These are phyloP conservation scores for Mentha longifolia DNA, from an alignment of 257 asterid genomes.

Conservation along the genomic window DNA sequence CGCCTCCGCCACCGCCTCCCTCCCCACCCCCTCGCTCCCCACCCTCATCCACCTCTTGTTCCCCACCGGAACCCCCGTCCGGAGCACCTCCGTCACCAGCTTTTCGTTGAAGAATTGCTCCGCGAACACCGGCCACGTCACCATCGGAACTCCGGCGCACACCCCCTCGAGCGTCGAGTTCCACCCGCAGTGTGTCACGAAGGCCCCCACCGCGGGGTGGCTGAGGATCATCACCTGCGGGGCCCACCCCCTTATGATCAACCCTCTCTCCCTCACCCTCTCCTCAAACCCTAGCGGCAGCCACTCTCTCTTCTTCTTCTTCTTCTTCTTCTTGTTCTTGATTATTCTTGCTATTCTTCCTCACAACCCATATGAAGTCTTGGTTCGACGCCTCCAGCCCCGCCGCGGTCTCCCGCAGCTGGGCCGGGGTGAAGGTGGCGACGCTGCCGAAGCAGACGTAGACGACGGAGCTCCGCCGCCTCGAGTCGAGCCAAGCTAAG, in stretches of 20 bases:
- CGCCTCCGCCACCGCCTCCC: constrained; percentile 45
- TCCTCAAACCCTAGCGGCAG: constrained; percentile 63
- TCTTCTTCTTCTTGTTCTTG: constrained; percentile 25
- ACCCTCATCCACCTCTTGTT: constrained; percentile 36
- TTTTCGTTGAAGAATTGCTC: constrained; percentile 57
- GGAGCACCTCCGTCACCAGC: constrained; percentile 42
- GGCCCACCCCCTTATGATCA: constrained; percentile 77
- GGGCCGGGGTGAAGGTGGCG: constrained; percentile 45
- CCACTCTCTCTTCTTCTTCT: constrained; percentile 45
- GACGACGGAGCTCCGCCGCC: constrained; percentile 52
- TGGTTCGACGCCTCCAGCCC: constrained; percentile 65
- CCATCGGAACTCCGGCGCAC: constrained; percentile 48
- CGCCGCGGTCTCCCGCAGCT: constrained; percentile 62
- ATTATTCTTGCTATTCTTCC: constrained; percentile 4
- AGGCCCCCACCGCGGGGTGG: constrained; percentile 39
- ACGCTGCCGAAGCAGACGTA: constrained; percentile 70
- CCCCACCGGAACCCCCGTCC: constrained; percentile 48
- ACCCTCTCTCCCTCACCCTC: constrained; percentile 50
- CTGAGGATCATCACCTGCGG: constrained; percentile 54
- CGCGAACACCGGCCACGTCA: constrained; percentile 53
- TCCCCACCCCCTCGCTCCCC: constrained; percentile 42
- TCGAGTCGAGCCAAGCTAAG: constrained; percentile 62
- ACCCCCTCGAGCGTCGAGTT: constrained; percentile 45
- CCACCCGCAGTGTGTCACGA: constrained; percentile 53
- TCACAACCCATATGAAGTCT: constrained; percentile 72